Evolutionary conservation across 805 yeast species (phyloP), one percentile per base, ranked within the genome.

Genomic region (Candida verbasci): DNA sequence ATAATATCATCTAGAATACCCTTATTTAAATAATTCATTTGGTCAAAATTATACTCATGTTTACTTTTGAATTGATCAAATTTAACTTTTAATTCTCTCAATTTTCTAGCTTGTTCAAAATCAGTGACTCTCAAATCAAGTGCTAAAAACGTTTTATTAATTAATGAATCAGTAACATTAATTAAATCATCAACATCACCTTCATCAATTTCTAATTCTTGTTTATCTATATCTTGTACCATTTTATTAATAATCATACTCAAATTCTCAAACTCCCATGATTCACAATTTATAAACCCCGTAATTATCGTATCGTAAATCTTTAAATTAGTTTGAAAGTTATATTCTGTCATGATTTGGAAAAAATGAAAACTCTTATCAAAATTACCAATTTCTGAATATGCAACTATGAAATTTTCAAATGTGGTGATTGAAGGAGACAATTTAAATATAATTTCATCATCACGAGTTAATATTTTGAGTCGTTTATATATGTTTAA

Each of bases 251-350:
- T 12, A 24, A 11, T 7, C 10, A 7, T 5, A 24, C 10, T 12
- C 6, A 23, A 15, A 9, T 26, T n/a, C 3, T 29, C 31, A 15
- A 56, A 48, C 9, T 12, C 6, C 17, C 6, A 8, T 24, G n/a
- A 24, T 24, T 7, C 12, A 9, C 8, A 20, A 6, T 20, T 20
- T n/a, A n/a, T n/a, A n/a, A n/a, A n/a, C n/a, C n/a, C n/a, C n/a
- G 22, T 35, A 35, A 55, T 53, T 4, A 61, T 33, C 9, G 30
- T 33, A 17, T 44, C 45, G 38, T 56, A 62, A n/a, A 52, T 44
- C 22, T 56, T 49, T 8, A 62, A 56, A n/a, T 65, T 55, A 9
- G 57, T 37, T 1, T 69, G 69, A 9, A 63, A 34, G n/a, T 42
- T 42, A 30, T 45, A 50, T n/a, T 39, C 31, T 18, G 53, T 56